These are phyloP conservation scores for Phytophthora agathidicida DNA, from an alignment of 352 stramenopile genomes.

Conservation along the genomic window DNA sequence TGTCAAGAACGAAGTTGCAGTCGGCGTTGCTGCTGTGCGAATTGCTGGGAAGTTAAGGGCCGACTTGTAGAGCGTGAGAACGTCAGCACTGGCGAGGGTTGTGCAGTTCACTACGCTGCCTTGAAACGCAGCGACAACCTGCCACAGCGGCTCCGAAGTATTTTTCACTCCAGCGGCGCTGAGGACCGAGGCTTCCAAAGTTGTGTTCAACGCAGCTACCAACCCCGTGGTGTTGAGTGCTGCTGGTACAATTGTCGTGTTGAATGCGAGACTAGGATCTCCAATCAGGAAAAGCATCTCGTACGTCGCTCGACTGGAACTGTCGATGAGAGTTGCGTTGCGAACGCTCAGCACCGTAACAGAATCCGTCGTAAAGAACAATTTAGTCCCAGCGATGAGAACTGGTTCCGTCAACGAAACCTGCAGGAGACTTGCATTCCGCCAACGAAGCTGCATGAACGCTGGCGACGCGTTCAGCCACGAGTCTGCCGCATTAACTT, in stretches of 20 bases:
- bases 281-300: slow-evolving; percentile 36
- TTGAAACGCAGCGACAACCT: slow-evolving; percentile 22
- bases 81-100: slow-evolving; percentile 13
- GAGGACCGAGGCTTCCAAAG: slow-evolving; percentile 8
- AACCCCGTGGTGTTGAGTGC: slow-evolving; percentile 18
- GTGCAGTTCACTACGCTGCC: slow-evolving; percentile 18
- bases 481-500: background rate
- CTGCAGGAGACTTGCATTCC: slow-evolving; percentile 35
- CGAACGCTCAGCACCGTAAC: slow-evolving; percentile 37
- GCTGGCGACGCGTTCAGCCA: slow-evolving; percentile 18
- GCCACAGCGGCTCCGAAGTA: slow-evolving; percentile 18
- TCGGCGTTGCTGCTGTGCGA: slow-evolving; percentile 3
- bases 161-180: slow-evolving; percentile 15
- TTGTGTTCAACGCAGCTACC: slow-evolving; percentile 4
- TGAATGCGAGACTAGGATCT: slow-evolving; percentile 22
- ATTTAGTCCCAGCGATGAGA: slow-evolving; percentile 24
- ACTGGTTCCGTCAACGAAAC: slow-evolving; percentile 33
- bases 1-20: slow-evolving; percentile 31
- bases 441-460: slow-evolving; percentile 36
- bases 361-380: slow-evolving; percentile 27
- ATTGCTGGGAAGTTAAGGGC: slow-evolving; percentile 29
- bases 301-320: slow-evolving; percentile 23
- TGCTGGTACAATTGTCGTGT: slow-evolving; percentile 6
- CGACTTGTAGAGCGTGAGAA: slow-evolving; percentile 28
- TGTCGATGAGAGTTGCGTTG: slow-evolving; percentile 23